Evolutionary conservation across 2,329 filamentous ascomycete genomes (phyloP).

Genomic region (Penicillium sp.): DNA sequence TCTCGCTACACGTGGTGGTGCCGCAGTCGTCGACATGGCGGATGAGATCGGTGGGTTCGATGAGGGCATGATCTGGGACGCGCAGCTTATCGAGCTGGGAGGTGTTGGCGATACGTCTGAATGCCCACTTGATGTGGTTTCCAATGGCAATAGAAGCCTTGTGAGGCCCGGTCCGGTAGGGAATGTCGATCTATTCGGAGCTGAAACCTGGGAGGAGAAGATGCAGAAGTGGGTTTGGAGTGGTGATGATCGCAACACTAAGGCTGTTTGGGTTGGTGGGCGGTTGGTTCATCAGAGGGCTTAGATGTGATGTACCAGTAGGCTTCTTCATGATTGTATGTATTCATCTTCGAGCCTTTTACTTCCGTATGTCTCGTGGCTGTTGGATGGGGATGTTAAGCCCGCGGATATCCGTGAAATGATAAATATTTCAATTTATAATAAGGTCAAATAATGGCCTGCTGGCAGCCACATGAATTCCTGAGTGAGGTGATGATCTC

Average conservation of each 20-base stretch:
- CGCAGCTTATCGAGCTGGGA: constrained; percentile 71
- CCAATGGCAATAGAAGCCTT: background rate
- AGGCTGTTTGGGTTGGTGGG: constrained; percentile 84
- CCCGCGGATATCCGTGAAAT: background rate
- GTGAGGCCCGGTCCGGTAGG: constrained; percentile 52
- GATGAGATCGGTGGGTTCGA: constrained; percentile 76
- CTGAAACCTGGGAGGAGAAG: constrained; percentile 82
- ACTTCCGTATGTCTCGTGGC: background rate
- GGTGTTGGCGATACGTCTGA: constrained; percentile 34
- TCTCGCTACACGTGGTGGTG: constrained; percentile 84
- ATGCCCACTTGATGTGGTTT: constrained; percentile 9
- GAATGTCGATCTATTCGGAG: constrained; percentile 84
- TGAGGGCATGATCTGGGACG: constrained; percentile 86
- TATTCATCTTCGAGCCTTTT: background rate
- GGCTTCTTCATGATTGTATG: background rate
- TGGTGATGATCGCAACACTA: constrained; percentile 89
- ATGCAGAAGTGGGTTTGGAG: constrained; percentile 93
- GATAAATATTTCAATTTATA: background rate
- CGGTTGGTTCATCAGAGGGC: constrained; percentile 64
- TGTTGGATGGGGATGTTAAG: background rate
- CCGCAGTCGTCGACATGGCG: constrained; percentile 72
- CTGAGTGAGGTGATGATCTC: background rate
- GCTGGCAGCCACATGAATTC: too few species aligned
- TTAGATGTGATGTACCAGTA: background rate
- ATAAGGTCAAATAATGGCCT: too few species aligned